Evolutionary conservation across 1,284 basidiomycete species (phyloP), one percentile per base, ranked within the genome.

Genomic region (Sporisorium sorghi): DNA sequence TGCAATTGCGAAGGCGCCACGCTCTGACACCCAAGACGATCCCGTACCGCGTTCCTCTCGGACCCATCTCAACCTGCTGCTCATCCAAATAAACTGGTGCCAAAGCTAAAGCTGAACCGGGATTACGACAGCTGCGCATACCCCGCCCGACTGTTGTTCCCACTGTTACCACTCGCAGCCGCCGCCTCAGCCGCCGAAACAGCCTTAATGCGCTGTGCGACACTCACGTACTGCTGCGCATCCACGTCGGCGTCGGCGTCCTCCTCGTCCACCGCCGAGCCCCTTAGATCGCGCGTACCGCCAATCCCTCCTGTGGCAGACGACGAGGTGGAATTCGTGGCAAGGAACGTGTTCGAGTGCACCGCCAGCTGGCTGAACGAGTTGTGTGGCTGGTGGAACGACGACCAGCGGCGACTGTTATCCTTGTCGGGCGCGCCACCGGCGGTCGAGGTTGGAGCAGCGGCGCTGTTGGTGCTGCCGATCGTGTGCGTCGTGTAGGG

Each of bases 241-340:
- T 53, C 56, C 28, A 48, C 58, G n/a, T 55, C 47, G 4, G 58
- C 66, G 49, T 70, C 67, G 12, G 58, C 66, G 48, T 73, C 70
- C 47, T 73, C 64, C 32, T 73, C 70, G 28, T 73, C 70, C 19
- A 73, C 56, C 0, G 70, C 70, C 0, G 51, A 56, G 0, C 70
- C 70, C 2, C 64, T 40, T 35, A 73, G 63, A 47, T 50, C 58
- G n/a, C 54, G 32, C 50, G 44, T 23, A 28, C 23, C 21, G 26
- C 7, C 0, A 14, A 26, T 14, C 35, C 44, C n/a, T 19, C 8
- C n/a, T 40, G 37, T 40, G 37, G n/a, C n/a, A n/a, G n/a, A n/a
- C n/a, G n/a, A n/a, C n/a, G n/a, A n/a, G n/a, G n/a, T n/a, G n/a
- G n/a, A n/a, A n/a, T n/a, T n/a, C n/a, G n/a, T n/a, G n/a, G 37